A percentile compares a stretch with the other conserved stretches of the same genome.
phyloP scores from a whole-genome alignment of 768 basidiomycete species.

The Pisolithus microcarpus region DNA sequence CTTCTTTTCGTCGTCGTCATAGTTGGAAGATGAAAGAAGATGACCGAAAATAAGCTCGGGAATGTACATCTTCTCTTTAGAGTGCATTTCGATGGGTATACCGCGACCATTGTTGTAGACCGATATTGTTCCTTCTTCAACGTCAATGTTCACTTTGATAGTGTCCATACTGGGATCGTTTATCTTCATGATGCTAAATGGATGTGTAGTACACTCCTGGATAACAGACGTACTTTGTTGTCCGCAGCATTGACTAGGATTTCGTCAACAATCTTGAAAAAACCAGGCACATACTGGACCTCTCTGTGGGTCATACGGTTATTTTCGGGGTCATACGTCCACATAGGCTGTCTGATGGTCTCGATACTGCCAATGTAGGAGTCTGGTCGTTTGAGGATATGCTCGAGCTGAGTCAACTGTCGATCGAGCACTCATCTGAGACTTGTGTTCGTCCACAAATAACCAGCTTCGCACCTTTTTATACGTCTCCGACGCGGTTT shows the following conservation, averaged over 20 bases:
- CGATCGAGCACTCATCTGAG: neutral
- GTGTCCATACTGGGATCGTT: constrained; percentile 90
- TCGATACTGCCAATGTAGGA: constrained; percentile 97
- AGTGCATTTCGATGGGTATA: constrained; percentile 95
- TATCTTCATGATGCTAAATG: constrained; percentile 44
- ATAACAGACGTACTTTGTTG: constrained; percentile 71
- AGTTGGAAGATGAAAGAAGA: constrained; percentile 90
- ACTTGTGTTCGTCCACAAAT: neutral
- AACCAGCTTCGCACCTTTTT: constrained; percentile 56
- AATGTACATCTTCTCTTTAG: constrained; percentile 88
- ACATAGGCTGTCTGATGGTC: constrained; percentile 78
- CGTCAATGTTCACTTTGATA: constrained; percentile 81
- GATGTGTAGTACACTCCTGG: neutral
- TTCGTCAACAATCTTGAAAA: constrained; percentile 99
- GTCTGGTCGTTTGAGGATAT: constrained; percentile 86
- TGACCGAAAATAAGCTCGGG: constrained; percentile 97
- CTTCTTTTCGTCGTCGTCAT: constrained; percentile 98
- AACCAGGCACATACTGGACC: constrained; percentile 90
- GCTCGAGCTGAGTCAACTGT: constrained; percentile 91
- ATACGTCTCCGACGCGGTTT: constrained; percentile 87
- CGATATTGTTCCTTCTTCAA: constrained; percentile 78
- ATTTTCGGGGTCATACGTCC: constrained; percentile 82
- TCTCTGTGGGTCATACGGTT: constrained; percentile 81
- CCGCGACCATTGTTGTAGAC: constrained; percentile 94
- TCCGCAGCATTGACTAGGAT: constrained; percentile 99